Evolutionary conservation across 2,329 filamentous ascomycete genomes (phyloP).

Genomic region (Simplicillium aogashimaense): DNA sequence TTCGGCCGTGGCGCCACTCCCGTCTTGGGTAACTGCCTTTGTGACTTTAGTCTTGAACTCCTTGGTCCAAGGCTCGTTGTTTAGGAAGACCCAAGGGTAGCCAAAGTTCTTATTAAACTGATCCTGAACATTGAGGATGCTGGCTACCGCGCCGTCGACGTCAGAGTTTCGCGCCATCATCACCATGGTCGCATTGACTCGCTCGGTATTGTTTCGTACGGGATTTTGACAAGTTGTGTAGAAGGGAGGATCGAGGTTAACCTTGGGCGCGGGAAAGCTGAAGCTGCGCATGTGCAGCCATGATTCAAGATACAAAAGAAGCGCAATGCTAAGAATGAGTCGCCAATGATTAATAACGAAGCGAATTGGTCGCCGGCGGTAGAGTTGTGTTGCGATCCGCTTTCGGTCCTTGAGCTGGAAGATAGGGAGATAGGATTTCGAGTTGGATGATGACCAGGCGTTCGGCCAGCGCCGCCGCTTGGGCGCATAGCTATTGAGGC

Average conservation of each 20-base stretch:
- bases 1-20: conserved; percentile 9
- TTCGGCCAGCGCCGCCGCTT: background rate
- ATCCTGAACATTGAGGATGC: conserved; percentile 28
- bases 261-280: conserved; percentile 20
- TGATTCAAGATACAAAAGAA: conserved; percentile 17
- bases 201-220: conserved; percentile 16
- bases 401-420: background rate
- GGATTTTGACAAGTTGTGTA: conserved; percentile 28
- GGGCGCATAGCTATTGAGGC: no score
- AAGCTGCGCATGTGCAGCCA: conserved; percentile 23
- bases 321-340: conserved; percentile 15
- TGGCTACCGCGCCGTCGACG: conserved; percentile 25
- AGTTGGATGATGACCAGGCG: background rate
- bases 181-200: conserved; percentile 33
- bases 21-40: conserved; percentile 23
- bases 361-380: background rate
- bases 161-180: conserved; percentile 37
- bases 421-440: background rate
- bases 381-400: background rate
- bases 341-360: conserved; percentile 7
- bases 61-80: conserved; percentile 30
- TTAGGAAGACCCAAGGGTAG: conserved; percentile 36
- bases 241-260: conserved; percentile 28
- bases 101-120: conserved; percentile 37
- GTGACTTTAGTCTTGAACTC: conserved; percentile 27